A percentile compares a stretch with the other conserved stretches of the same genome.
Conservation (phyloP, 208 protist genomes). For the Trypanosoma brucei region DNA sequence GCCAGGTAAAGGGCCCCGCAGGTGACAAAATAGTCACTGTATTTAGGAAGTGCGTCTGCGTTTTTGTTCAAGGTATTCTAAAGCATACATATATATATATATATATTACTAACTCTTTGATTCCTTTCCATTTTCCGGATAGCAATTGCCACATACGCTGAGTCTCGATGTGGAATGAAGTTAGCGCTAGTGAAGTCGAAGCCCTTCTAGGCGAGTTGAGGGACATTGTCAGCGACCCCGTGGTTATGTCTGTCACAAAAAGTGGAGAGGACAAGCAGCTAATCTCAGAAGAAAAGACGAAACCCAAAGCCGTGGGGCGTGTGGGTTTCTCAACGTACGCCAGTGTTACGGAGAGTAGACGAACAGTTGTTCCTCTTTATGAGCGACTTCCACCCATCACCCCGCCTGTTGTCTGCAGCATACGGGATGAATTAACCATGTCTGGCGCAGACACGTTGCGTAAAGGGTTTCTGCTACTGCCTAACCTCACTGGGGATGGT, state of each 20-base stretch:
- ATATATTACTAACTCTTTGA: no score
- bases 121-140: no score
- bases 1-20: no score
- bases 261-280: neutral
- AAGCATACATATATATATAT: no score
- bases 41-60: no score
- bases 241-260: neutral
- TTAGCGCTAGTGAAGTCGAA: slow-evolving; percentile 36
- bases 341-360: slow-evolving; percentile 7
- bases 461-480: neutral
- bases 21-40: no score
- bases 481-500: slow-evolving; percentile 12
- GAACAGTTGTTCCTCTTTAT: slow-evolving; percentile 18
- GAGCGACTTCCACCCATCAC: slow-evolving; percentile 26
- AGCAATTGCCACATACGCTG: no score
- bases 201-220: slow-evolving; percentile 64
- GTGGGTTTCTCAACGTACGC: slow-evolving; percentile 51
- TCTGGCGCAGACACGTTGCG: no score
- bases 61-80: no score
- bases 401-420: neutral
- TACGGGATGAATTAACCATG: slow-evolving; percentile 7
- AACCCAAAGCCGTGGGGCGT: neutral
- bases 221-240: slow-evolving; percentile 23
- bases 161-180: neutral
- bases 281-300: neutral